A percentile compares a stretch with the other conserved stretches of the same genome.
These are phyloP conservation scores for Fragilaria radians DNA, from an alignment of 108 stramenopile genomes.

Conservation along the genomic window DNA sequence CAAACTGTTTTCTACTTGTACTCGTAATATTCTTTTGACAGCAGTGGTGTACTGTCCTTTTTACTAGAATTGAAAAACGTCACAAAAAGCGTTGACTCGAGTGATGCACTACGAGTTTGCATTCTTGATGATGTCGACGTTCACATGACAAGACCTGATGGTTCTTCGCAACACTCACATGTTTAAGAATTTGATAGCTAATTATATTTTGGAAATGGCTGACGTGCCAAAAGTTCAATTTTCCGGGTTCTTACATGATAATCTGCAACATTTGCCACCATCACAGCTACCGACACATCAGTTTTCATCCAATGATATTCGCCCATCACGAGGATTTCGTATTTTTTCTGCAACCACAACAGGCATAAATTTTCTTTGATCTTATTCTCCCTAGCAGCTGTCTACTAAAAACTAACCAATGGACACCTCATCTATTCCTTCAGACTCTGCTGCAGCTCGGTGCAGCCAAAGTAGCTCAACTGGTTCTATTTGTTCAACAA, in stretches of 20 bases:
- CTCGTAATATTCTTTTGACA: not conserved
- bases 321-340: not conserved
- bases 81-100: slow-evolving; percentile 21
- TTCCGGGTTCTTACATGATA: not conserved
- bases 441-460: not conserved
- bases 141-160: not conserved
- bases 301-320: not conserved
- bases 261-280: not conserved
- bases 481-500: not conserved
- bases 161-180: not conserved
- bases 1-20: not conserved
- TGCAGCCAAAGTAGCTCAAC: not conserved
- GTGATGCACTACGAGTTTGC: slow-evolving; percentile 37
- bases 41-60: too few relatives aligned
- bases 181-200: not conserved
- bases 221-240: not conserved
- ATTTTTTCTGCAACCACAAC: not conserved
- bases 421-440: not conserved
- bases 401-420: not conserved
- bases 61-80: not conserved
- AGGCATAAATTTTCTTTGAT: not conserved
- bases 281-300: not conserved
- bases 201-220: not conserved
- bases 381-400: not conserved
- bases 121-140: slow-evolving; percentile 8